Evolutionary conservation across 2,329 filamentous ascomycete species (phyloP), one percentile per base, ranked within the genome.

Genomic region (Venturia asperata): DNA sequence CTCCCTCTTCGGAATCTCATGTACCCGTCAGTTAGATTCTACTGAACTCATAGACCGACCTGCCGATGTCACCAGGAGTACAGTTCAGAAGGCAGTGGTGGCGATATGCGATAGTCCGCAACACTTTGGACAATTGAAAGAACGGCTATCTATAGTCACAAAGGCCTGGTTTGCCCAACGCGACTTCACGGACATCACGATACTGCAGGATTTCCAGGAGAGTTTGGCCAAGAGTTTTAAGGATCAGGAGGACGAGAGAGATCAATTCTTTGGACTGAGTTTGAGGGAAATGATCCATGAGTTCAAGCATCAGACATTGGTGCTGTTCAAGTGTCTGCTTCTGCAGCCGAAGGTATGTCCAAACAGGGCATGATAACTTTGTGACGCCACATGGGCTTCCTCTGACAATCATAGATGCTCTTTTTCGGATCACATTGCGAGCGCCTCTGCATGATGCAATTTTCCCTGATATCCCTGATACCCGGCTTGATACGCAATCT

Each of bases 391-490:
- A 52, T n/a, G 30, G n/a, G 9, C 3, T 37, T 3, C 4, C 5
- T n/a, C 52, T 58, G 17, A 58, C 52, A n/a, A 37, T 1, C 37
- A 0, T 70, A 96, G 92, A 97, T 97, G 89, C 87, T 99, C 64
- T 97, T 99, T 79, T 99, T 97, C 72, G 92, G 94, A 68, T 92
- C 93, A n/a, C 87, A 92, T 71, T 97, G 94, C 76, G 94, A 99
- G 77, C 85, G 90, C 69, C 80, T 99, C 70, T 99, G 94, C 83
- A 96, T 97, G 90, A 92, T 96, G 78, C 94, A 99, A 76, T 99
- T 97, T 79, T 94, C 93, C 55, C 84, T 99, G 58, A 88, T 99
- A 70, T 97, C 93, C 64, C 82, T 99, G 72, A 95, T 99, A 79
- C 94, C 94, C 60, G 92, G 92, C 67, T 85, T 99, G 66, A 87